Conservation (phyloP, 805 yeast genomes). For the Ogataea zsoltii region DNA sequence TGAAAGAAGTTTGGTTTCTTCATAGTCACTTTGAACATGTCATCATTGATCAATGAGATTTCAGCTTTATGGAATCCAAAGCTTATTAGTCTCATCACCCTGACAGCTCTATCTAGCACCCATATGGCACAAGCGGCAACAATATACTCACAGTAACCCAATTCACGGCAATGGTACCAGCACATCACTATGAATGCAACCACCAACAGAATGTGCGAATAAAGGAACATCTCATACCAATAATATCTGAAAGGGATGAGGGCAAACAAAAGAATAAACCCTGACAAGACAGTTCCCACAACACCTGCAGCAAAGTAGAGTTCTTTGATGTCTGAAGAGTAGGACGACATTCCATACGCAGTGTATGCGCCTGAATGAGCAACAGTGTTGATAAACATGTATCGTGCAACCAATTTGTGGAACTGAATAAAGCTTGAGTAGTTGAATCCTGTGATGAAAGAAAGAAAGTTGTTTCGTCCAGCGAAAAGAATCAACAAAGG, state of each 20-base stretch:
- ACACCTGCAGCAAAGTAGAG: slow-evolving; percentile 34
- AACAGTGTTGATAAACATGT: slow-evolving; percentile 19
- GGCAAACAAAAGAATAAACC: slow-evolving; percentile 49
- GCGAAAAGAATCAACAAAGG: slow-evolving; percentile 48
- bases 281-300: slow-evolving; percentile 43
- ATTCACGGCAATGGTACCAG: slow-evolving; percentile 54
- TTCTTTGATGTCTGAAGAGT: slow-evolving; percentile 10
- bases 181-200: slow-evolving; percentile 51
- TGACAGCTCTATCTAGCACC: slow-evolving; percentile 50
- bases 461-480: slow-evolving; percentile 47
- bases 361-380: slow-evolving; percentile 41
- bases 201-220: slow-evolving; percentile 58
- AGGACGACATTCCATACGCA: slow-evolving; percentile 4
- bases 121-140: slow-evolving; percentile 47
- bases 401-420: slow-evolving; percentile 69
- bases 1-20: slow-evolving; percentile 53
- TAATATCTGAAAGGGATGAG: slow-evolving; percentile 49
- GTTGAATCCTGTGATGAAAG: slow-evolving; percentile 45
- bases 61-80: slow-evolving; percentile 30
- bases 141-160: slow-evolving; percentile 37
- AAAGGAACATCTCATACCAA: slow-evolving; percentile 60
- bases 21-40: slow-evolving; percentile 45
- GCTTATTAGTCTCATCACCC: slow-evolving; percentile 35
- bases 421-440: slow-evolving; percentile 47
- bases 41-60: slow-evolving; percentile 19